Conservation (phyloP, 179 eudicot genomes). For the Corrigiola litoralis region DNA sequence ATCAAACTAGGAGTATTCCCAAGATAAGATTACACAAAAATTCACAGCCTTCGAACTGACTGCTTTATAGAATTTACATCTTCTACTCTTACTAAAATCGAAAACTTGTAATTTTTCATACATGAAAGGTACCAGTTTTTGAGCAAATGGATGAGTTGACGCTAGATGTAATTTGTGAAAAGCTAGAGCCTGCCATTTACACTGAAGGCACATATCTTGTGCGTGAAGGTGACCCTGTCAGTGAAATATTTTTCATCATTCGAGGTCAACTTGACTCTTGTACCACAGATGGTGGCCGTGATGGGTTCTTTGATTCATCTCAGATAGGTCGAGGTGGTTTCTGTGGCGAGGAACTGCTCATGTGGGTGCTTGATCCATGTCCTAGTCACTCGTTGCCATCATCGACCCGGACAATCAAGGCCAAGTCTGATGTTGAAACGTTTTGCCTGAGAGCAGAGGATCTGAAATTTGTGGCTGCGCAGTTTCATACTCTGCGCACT, state of each 20-base stretch:
- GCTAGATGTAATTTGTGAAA: constrained; percentile 23
- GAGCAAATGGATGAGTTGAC: constrained; percentile 20
- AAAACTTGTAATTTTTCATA: too few relatives aligned
- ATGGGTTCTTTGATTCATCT: constrained; percentile 17
- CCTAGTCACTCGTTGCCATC: constrained; percentile 12
- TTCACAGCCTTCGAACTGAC: too few relatives aligned
- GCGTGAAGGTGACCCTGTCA: constrained; percentile 25
- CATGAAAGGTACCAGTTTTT: constrained; percentile 29
- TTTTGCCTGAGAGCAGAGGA: constrained; percentile 15
- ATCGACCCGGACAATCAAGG: constrained; percentile 20
- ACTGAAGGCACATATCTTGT: constrained; percentile 18
- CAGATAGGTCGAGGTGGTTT: constrained; percentile 11
- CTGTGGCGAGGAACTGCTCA: constrained; percentile 28
- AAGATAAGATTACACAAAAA: too few relatives aligned
- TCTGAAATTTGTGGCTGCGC: constrained; percentile 17
- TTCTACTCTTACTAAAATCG: too few relatives aligned
- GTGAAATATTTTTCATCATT: constrained; percentile 18
- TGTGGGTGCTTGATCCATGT: constrained; percentile 15
- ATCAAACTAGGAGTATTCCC: too few relatives aligned
- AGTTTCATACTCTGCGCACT: constrained; percentile 13
- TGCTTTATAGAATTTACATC: background rate
- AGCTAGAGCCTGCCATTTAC: constrained; percentile 19
- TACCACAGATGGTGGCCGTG: constrained; percentile 23
- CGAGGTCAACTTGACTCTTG: constrained; percentile 14
- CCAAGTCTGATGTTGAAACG: constrained; percentile 18